Evolutionary conservation across 331 rosid species (phyloP).

Genomic region (Malus hybrid): DNA sequence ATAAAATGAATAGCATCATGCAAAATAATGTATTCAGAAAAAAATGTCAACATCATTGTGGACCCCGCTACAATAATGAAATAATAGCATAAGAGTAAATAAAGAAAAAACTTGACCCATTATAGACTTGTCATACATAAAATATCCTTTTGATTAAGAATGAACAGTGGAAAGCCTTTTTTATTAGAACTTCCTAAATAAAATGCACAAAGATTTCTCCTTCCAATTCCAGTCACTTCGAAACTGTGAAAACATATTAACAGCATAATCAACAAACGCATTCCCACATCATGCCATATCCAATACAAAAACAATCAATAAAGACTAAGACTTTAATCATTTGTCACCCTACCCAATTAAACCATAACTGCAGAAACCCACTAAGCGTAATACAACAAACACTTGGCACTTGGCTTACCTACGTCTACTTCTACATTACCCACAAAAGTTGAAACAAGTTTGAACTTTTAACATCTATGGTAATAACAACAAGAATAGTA

Average conservation of each 20-base stretch:
- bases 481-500: constrained; percentile 4
- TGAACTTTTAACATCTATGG: background rate
- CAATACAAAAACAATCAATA: constrained; percentile 7
- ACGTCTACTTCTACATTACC: background rate
- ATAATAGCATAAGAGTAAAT: no score
- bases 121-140: no score
- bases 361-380: background rate
- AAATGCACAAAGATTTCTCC: no score
- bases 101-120: no score
- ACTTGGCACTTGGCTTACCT: background rate
- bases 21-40: no score
- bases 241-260: background rate
- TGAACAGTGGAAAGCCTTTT: no score
- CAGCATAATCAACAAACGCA: background rate
- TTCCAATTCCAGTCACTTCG: background rate
- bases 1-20: no score
- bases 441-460: background rate
- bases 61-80: no score
- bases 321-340: constrained; percentile 10
- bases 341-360: background rate
- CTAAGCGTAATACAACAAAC: background rate
- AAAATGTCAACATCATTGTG: no score
- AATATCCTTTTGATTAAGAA: no score
- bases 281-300: background rate
- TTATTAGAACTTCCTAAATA: background rate